phyloP scores from a whole-genome alignment of 2,329 filamentous ascomycete species.

The Colletotrichum cuscutae region DNA sequence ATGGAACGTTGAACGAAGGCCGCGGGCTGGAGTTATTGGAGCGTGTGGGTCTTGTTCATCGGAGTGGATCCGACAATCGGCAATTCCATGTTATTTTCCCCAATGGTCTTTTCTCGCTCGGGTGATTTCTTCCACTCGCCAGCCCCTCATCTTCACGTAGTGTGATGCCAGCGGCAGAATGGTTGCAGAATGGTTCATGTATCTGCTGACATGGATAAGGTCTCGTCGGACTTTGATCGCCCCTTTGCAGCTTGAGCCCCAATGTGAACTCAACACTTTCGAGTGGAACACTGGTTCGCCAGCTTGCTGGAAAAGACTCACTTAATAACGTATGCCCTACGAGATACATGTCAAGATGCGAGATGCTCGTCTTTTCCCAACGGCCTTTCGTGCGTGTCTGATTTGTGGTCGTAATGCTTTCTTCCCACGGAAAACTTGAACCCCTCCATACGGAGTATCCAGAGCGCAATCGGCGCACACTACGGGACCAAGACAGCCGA shows the following conservation, averaged over 20 bases:
- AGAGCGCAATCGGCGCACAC: conserved; percentile 12
- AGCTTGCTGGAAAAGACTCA: too few species aligned
- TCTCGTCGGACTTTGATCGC: too few species aligned
- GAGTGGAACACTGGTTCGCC: too few species aligned
- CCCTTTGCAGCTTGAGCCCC: too few species aligned
- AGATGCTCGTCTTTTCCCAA: too few species aligned
- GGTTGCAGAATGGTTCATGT: background rate
- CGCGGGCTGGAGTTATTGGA: background rate
- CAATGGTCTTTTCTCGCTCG: conserved; percentile 29
- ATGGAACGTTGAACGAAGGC: background rate
- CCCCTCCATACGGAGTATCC: background rate
- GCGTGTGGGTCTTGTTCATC: conserved; percentile 14
- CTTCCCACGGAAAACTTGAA: background rate
- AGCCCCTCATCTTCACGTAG: background rate
- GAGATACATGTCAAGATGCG: too few species aligned
- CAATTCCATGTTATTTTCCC: background rate
- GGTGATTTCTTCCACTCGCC: background rate
- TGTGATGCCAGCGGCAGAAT: background rate
- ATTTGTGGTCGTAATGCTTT: background rate
- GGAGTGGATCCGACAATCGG: conserved; percentile 26
- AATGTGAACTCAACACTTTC: too few species aligned
- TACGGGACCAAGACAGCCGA: background rate
- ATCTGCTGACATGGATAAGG: background rate
- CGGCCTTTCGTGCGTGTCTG: too few species aligned
- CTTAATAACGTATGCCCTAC: too few species aligned